Conservation (phyloP, 2,329 filamentous ascomycete species). For the Trichoderma atroviride region DNA sequence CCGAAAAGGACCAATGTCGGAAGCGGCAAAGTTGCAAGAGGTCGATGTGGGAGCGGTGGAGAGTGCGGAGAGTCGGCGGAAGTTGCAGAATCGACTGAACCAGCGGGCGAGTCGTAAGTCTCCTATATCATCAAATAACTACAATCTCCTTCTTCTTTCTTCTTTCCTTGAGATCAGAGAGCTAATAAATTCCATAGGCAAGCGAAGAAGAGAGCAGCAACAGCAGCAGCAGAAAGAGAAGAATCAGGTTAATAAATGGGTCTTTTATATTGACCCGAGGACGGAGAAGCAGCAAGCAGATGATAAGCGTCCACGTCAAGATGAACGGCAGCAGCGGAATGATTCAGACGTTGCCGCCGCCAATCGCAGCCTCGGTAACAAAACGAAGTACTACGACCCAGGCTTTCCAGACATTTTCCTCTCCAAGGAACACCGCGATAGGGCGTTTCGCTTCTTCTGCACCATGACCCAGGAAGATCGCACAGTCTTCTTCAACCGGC, state of each 20-base stretch:
- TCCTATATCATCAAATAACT: neutral
- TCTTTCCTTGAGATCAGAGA: neutral
- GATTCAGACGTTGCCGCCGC: neutral
- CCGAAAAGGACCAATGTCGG: neutral
- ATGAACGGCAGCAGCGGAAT: neutral
- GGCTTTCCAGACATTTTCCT: constrained; percentile 8
- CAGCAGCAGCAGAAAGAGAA: neutral
- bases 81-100: constrained; percentile 27
- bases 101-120: constrained; percentile 28
- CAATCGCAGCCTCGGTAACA: neutral
- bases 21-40: neutral
- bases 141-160: neutral
- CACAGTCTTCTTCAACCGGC: neutral
- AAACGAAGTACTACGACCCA: neutral
- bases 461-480: neutral
- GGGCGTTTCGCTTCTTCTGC: constrained; percentile 13
- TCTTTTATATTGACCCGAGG: constrained; percentile 18
- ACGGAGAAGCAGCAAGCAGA: neutral
- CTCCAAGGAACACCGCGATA: neutral
- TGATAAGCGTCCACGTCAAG: neutral
- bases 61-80: constrained; percentile 21
- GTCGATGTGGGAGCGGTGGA: neutral
- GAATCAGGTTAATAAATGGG: constrained; percentile 11
- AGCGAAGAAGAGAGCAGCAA: constrained; percentile 6
- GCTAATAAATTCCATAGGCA: neutral